Base-by-base conservation (phyloP, 192 early-diverging fungal species). In the Entomortierella lignicola region DNA sequence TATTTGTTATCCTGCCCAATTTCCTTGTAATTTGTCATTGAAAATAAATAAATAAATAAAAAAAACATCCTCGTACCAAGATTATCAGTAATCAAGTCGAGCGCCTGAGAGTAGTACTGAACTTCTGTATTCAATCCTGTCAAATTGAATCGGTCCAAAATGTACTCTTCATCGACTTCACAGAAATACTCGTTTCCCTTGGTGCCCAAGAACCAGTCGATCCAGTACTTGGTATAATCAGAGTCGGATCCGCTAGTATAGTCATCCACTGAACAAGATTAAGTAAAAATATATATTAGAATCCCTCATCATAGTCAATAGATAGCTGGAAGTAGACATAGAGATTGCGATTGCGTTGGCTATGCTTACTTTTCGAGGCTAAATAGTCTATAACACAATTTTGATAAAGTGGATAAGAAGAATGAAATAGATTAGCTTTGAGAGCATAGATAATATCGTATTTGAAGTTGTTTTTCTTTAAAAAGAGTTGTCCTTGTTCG, bases 121-220 rank as follows among this genome's bases (percentile, higher is more conserved):
- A 99, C 95, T 66, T 99, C 98, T 27, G 87, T 83, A 70, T 89
- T 91, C 43, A 99, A 86, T 29, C 97, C 97, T 3, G 98, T 97
- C 65, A 99, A 85, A 80, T 99, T 99, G 89, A 99, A 99, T 47
- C 95, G 86, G 86, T 99, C 98, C 59, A 94, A 83, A 59, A 99
- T 95, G 82, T 96, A 99, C 17, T 98, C 96, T 72, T 95, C 94
- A 79, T 99, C 98, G n/a, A 99, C 93, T 54, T 97, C 94, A 84
- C 96, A 98, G 87, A 97, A 98, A 77, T 97, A 95, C 80, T 99
- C 98, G 77, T 98, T 96, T 52, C 97, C 98, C 64, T 94, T 94
- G 34, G 91, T 89, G 27, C 87, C 87, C 67, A 92, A 89, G 75
- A 98, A 99, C 94, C 95, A 96, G 80, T 98, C 96, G 51, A 97